Percentiles rank a stretch among this genome's conserved stretches.
Evolutionary conservation across 2,329 filamentous ascomycete species (phyloP).

Genomic region (Penicillium thymicola): DNA sequence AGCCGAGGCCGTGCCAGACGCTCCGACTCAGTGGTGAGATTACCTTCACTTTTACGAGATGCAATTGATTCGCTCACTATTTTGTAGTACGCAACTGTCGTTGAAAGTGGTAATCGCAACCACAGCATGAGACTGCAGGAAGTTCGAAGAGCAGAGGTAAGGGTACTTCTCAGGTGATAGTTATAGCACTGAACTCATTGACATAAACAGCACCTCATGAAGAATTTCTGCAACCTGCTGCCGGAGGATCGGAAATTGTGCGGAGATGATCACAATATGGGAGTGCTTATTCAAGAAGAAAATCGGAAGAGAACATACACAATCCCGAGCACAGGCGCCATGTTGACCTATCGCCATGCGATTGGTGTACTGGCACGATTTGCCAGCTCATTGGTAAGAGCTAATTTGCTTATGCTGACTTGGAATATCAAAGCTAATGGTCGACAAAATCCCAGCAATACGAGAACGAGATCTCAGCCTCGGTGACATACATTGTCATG

Average conservation of each 20-base stretch:
- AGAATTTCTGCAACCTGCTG: constrained; percentile 70
- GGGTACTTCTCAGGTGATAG: not conserved
- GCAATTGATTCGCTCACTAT: constrained; percentile 3
- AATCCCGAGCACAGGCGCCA: constrained; percentile 68
- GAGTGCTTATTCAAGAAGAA: constrained; percentile 55
- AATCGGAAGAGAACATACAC: constrained; percentile 53
- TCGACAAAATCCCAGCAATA: constrained; percentile 35
- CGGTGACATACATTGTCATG: constrained; percentile 61
- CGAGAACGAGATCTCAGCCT: constrained; percentile 47
- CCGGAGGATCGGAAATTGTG: constrained; percentile 70
- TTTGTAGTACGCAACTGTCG: constrained; percentile 70
- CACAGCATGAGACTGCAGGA: constrained; percentile 58
- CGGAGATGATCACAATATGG: constrained; percentile 57
- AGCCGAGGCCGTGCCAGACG: constrained; percentile 84
- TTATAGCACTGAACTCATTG: not conserved
- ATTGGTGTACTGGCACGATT: constrained; percentile 71
- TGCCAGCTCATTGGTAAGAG: constrained; percentile 60
- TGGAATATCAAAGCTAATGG: not conserved
- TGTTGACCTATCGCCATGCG: constrained; percentile 72
- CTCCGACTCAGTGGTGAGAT: constrained; percentile 58
- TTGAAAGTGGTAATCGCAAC: constrained; percentile 68
- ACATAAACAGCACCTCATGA: constrained; percentile 49
- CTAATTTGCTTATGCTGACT: not conserved
- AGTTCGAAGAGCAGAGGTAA: constrained; percentile 45
- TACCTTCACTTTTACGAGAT: not conserved